Evolutionary conservation across 2,329 filamentous ascomycete species (phyloP).

Genomic region (Xylaria digitata): DNA sequence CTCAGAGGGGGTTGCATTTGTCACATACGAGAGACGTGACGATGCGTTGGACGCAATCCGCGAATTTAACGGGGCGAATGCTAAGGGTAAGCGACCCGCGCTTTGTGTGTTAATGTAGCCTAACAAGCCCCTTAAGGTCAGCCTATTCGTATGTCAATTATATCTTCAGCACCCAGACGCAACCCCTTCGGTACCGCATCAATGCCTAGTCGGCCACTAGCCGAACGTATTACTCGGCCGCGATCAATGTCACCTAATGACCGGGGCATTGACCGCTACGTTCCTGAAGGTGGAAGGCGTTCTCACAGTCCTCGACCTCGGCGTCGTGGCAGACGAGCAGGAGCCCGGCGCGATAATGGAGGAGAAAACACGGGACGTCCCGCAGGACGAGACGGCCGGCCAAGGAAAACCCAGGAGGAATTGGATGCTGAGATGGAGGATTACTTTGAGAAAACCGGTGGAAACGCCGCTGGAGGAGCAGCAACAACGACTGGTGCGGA

Average conservation of each 20-base stretch:
- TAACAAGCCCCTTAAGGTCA: conserved; percentile 64
- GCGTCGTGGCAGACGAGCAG: conserved; percentile 59
- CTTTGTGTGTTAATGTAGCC: not conserved
- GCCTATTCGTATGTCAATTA: conserved; percentile 78
- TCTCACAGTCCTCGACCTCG: conserved; percentile 70
- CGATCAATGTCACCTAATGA: conserved; percentile 72
- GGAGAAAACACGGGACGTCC: conserved; percentile 53
- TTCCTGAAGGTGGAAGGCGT: conserved; percentile 70
- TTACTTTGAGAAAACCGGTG: conserved; percentile 74
- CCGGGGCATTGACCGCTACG: conserved; percentile 81
- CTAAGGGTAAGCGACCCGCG: conserved; percentile 70
- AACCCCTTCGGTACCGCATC: conserved; percentile 69
- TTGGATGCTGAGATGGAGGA: conserved; percentile 97
- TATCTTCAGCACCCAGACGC: conserved; percentile 65
- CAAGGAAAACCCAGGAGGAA: conserved; percentile 89
- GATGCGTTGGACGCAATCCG: conserved; percentile 80
- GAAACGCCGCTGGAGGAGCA: conserved; percentile 51
- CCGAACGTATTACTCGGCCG: conserved; percentile 74
- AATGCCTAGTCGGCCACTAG: conserved; percentile 66
- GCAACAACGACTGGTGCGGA: conserved; percentile 49
- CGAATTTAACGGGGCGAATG: conserved; percentile 90
- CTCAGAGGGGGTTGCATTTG: conserved; percentile 84
- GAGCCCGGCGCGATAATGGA: conserved; percentile 59
- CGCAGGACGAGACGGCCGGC: conserved; percentile 65
- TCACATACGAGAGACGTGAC: conserved; percentile 77